Base-by-base conservation (phyloP, 805 yeast species). In the Saccharomycopsis selenospora region DNA sequence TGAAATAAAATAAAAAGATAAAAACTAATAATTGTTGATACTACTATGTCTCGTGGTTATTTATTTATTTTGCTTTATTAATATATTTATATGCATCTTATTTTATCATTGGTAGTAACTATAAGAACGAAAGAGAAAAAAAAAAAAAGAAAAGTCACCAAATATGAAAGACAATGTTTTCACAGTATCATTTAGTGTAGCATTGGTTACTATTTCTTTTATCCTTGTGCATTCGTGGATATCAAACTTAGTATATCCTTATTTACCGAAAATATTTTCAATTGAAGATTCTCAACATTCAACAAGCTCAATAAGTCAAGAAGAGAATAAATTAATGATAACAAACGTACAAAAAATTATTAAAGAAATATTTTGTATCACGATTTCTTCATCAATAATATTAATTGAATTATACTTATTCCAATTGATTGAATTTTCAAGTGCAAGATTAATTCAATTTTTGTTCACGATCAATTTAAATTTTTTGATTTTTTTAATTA, bases 371-470 rank as follows among this genome's bases (percentile, higher is more conserved):
- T 46, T 50, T 36, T 47, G 43, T 33, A 20, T 25, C 33, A 47
- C 53, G 13, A 42, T 47, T 11, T 13, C 48, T 3, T 41, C 20
- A 14, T 43, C 48, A 14, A 43, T 43, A 6, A 4, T 38, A 5
- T 33, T 50, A 3, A 45, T 50, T 20, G 44, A 50, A 40, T 23
- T 47, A 13, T 50, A 50, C 23, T 27, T 48, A n/a, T 47, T 43
- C 5, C 51, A 47, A 26, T 6, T 50, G 3, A 36, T 42, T 8
- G 36, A 36, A 6, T 41, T 50, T 20, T 27, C 48, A 3, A n/a
- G 42, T 7, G 25, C 29, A 23, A 30, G 23, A 17, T n/a, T 40
- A 29, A 51, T 40, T 23, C 22, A 26, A 20, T 42, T 51, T 14
- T 2, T 40, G 26, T 51, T 48, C 45, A 26, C 45, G 27, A 13